These are phyloP conservation scores for Syzygium oleosum DNA, from an alignment of 345 rosid genomes.

Conservation along the genomic window DNA sequence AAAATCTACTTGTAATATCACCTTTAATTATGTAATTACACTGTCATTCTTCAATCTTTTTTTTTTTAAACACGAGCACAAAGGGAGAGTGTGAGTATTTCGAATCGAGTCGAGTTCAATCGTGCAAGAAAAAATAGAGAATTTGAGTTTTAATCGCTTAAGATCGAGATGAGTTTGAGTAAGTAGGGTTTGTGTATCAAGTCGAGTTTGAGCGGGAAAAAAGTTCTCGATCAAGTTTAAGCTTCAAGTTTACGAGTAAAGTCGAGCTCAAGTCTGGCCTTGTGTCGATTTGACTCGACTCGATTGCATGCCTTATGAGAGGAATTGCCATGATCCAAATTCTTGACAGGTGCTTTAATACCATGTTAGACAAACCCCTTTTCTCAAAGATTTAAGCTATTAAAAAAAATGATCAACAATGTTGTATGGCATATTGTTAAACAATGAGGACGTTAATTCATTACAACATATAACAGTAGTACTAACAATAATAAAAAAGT, in stretches of 20 bases:
- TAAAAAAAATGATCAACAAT: neutral
- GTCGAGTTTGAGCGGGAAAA: neutral
- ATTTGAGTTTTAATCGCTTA: neutral
- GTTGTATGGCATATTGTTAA: neutral
- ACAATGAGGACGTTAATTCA: neutral
- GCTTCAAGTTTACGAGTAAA: neutral
- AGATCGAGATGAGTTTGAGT: neutral
- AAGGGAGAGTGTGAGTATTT: neutral
- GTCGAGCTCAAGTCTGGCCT: neutral
- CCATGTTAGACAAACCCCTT: neutral
- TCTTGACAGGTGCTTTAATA: neutral
- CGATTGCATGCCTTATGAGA: neutral
- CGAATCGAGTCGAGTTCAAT: rapidly evolving
- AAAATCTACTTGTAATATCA: neutral
- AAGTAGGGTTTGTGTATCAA: neutral
- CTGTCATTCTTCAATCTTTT: neutral
- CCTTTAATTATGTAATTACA: neutral
- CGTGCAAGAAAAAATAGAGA: neutral
- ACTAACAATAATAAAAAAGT: neutral
- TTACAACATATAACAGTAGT: neutral
- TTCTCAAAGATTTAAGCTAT: neutral
- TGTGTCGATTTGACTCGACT: rapidly evolving
- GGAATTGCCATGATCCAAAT: neutral
- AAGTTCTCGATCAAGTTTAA: neutral
- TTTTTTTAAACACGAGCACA: neutral